These are phyloP conservation scores for Plasmodium sp. DNA, from an alignment of 169 alveolate species.

Conservation along the genomic window DNA sequence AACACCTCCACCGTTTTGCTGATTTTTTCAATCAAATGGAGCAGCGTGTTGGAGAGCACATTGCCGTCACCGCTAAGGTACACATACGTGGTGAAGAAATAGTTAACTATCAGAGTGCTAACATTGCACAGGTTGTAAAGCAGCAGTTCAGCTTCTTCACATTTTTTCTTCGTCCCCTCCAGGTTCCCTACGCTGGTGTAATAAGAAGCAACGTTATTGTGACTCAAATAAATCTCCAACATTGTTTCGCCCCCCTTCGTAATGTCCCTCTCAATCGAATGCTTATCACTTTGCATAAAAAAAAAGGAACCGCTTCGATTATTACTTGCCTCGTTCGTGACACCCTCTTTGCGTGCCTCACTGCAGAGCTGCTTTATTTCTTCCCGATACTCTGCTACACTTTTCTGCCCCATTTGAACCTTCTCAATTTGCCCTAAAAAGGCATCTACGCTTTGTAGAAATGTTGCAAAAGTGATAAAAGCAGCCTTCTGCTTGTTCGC, in stretches of 20 bases:
- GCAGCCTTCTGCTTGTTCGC: neutral
- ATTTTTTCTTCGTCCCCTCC: neutral
- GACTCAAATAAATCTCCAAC: neutral
- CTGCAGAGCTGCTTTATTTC: slow-evolving; percentile 8
- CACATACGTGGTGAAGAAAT: slow-evolving; percentile 20
- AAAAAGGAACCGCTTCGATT: neutral
- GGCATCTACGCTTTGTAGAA: slow-evolving; percentile 35
- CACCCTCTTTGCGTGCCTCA: neutral
- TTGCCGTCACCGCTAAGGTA: slow-evolving; percentile 14
- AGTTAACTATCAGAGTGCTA: neutral
- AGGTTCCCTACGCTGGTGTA: neutral
- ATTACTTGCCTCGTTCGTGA: neutral
- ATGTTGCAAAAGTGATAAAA: slow-evolving; percentile 13
- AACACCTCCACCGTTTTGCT: slow-evolving; percentile 18
- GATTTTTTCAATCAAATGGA: neutral
- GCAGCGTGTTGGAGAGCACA: neutral
- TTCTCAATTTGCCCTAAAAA: slow-evolving; percentile 38
- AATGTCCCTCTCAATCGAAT: neutral
- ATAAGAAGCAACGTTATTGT: neutral
- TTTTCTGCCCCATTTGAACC: neutral
- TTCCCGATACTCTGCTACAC: neutral
- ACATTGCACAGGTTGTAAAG: slow-evolving; percentile 32
- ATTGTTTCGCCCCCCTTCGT: slow-evolving; percentile 7
- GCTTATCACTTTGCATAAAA: neutral
- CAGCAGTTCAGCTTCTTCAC: slow-evolving; percentile 4